Base-by-base conservation (phyloP, 208 protist species). In the Leishmania guyanensis region DNA sequence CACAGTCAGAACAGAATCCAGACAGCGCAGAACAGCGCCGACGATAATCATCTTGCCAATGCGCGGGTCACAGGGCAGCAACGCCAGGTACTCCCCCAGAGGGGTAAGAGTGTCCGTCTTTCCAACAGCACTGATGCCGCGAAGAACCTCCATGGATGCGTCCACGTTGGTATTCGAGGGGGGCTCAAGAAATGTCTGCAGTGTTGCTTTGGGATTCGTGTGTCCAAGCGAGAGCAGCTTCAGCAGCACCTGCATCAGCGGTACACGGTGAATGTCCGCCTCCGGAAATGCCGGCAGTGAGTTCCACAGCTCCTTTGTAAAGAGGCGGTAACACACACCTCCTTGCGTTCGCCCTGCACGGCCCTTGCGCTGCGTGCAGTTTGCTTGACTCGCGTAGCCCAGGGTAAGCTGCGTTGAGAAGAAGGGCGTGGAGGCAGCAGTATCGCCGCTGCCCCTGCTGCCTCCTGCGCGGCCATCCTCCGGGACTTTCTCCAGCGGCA, bases 311-410 rank as follows among this genome's bases (percentile, higher is more conserved):
- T 73, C 83, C 20, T 88, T 84, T 0, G 98, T 98, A 87, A 99
- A 99, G 48, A 99, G 90, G 22, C 99, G 90, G 92, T 99, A 99
- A 87, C 98, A 99, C 77, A 99, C 98, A 39, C 99, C 99, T 10
- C 98, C 96, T 65, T 94, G 85, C 29, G 99, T 99, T 75, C 99
- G 92, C 39, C 99, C 99, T 5, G 99, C 99, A 83, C 99, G 96
- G 60, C 99, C 99, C 33, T 98, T 98, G 20, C 99, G 94, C 95
- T 99, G 99, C 43, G 99, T 97, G 22, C 98, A 98, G 72, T 94
- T 96, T 0, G 99, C 98, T 80, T 98, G 90, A 56, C 99, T 99
- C 75, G 90, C 92, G 84, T 93, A 97, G 48, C 84, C 74, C 9
- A 97, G 88, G 20, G 81, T 77, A 51, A 97, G 86, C 79, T 97